Evolutionary conservation across 176 grass and related monocot genomes (phyloP), one percentile per base, ranked within the genome.

Genomic region (Phyllostachys edulis): DNA sequence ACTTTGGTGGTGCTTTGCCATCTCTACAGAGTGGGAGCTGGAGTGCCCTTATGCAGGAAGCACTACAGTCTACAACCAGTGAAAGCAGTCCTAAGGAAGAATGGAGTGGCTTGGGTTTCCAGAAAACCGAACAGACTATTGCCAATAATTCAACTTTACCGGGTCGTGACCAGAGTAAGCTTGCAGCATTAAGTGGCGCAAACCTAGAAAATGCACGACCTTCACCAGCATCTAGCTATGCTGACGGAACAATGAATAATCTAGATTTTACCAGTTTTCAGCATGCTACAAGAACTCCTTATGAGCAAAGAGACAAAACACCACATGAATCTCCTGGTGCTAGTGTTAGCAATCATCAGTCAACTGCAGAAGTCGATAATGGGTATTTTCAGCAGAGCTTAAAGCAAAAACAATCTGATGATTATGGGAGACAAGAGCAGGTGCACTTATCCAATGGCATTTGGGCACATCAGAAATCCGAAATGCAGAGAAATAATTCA

Each of bases 21-120:
- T 93, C 96, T 85, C 47, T 90, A 27, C 91, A 93, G 80, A 91
- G 92, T 73, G 93, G 96, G 72, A 98, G 93, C 67, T 98, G 96
- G 96, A 98, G 96, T 76, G 96, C 96, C 49, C 93, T 98, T 78
- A 95, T 98, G 96, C 96, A 98, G 85, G 93, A 98, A 41, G 93
- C 96, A 1, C 64, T 98, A 67, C 91, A 98, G 79, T 88, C 83
- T 80, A 91, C 93, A 49, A 90, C 85, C 79, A 98, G 91, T 87
- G 89, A 95, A 20, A 90, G 89, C 76, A 90, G 74, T 77, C 79
- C 89, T 27, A 92, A 98, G 75, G 96, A 95, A 88, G 89, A 92
- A 82, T 93, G 93, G 93, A 89, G 83, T 80, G 96, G 93, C 52
- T 74, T 95, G 66, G 89, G 72, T 78, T 84, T 89, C 67, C 93